Base-by-base conservation (phyloP, 2,329 filamentous ascomycete genomes). In the Hypoxylon sp. region DNA sequence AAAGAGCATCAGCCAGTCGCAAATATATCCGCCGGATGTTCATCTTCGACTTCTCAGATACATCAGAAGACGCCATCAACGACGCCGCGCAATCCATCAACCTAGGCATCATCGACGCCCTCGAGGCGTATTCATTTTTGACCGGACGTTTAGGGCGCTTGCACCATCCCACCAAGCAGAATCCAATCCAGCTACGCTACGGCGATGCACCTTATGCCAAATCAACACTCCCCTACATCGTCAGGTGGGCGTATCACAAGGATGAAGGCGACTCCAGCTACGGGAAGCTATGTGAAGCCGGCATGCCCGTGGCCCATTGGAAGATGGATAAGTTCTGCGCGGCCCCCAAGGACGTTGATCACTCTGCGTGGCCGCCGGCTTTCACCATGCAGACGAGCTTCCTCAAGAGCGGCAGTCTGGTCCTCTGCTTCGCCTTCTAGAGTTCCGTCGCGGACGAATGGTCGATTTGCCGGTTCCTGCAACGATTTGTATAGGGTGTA, bases 21-120 rank as follows among this genome's bases (percentile, higher is more conserved):
- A 32, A 54, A 20, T 68, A 68, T 37, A 48, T 43, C 11, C 65
- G 62, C n/a, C 55, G 56, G 17, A 66, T 68, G 62, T 54, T 62
- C 17, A 64, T 70, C 39, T 67, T 68, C 50, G 63, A 68, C 34
- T 70, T 70, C 47, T 49, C 55, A 0, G 56, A 61, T 20, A 56
- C 34, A 0, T 58, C 52, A 13, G 19, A 22, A 5, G 6, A 4
- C 10, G 11, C 28, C 13, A 7, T 56, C 15, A 10, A 19, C 2
- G 10, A 24, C 4, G 63, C 58, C 15, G n/a, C 56, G 22, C 2
- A 13, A 24, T 43, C 43, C 24, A 58, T 68, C 11, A n/a, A 20
- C 15, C 13, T 24, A 1, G 60, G 63, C 1, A 48, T 63, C 11
- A 26, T 51, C 7, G n/a, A 37, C 34, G 54, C 52, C 28, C 53